These are phyloP conservation scores for Dictyostelium citrinum DNA, from an alignment of 78 protist species.

Conservation along the genomic window DNA sequence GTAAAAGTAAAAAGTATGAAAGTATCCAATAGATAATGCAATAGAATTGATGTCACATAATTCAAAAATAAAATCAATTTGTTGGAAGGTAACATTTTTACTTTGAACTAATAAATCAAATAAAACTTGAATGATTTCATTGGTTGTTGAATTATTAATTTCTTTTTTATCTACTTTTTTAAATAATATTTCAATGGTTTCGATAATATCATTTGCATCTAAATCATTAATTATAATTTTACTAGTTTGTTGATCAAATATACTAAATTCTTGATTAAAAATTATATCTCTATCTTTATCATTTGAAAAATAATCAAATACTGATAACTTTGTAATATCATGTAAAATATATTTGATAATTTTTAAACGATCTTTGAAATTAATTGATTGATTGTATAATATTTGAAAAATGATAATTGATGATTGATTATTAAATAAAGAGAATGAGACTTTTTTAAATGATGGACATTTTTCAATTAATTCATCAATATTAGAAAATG, in stretches of 20 bases:
- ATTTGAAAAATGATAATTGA: neutral
- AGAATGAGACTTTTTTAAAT: neutral
- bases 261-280: neutral
- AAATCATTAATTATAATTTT: neutral
- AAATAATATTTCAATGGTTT: neutral
- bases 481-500: neutral
- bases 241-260: neutral
- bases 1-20: neutral
- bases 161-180: neutral
- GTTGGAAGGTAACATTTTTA: neutral
- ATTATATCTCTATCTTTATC: neutral
- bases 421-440: neutral
- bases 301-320: neutral
- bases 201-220: neutral
- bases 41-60: neutral
- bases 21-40: neutral
- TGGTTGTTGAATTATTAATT: neutral
- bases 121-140: neutral
- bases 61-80: neutral
- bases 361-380: neutral
- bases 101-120: neutral
- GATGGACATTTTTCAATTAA: neutral
- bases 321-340: neutral
- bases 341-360: neutral
- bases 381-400: neutral